Percentiles rank a stretch among this genome's conserved stretches.
These are phyloP conservation scores for Pilatotrama ljubarskyi DNA, from an alignment of 768 basidiomycete species.

Conservation along the genomic window DNA sequence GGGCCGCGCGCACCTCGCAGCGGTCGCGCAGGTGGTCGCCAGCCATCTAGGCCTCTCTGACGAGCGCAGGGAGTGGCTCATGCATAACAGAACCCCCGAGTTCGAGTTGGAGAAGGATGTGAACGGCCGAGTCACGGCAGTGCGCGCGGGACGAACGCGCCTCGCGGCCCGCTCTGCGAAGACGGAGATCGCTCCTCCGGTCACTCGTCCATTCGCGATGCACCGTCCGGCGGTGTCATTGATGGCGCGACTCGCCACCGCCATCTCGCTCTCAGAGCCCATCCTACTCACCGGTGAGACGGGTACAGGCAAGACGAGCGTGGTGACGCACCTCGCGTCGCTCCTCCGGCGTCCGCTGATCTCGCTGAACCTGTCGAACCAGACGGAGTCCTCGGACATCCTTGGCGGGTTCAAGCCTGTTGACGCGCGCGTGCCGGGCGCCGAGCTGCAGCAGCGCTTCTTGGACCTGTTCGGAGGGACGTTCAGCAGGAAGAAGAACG, in stretches of 20 bases:
- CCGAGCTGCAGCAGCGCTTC: conserved; percentile 70
- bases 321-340: conserved; percentile 82
- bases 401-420: conserved; percentile 97
- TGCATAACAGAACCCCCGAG: conserved; percentile 64
- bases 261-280: conserved; percentile 75
- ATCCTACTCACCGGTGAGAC: conserved; percentile 95
- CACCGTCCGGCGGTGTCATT: conserved; percentile 82
- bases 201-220: conserved; percentile 75
- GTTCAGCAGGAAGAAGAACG: conserved; percentile 89
- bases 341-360: conserved; percentile 75
- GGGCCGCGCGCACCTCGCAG: conserved; percentile 49
- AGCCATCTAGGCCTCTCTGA: conserved; percentile 62
- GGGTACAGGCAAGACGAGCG: conserved; percentile 98
- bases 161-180: conserved; percentile 49
- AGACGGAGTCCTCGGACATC: conserved; percentile 93
- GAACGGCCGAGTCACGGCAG: conserved; percentile 56
- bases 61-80: conserved; percentile 72
- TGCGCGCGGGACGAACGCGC: conserved; percentile 64
- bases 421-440: conserved; percentile 79
- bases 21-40: conserved; percentile 56
- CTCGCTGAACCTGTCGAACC: conserved; percentile 92
- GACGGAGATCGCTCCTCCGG: conserved; percentile 34
- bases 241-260: conserved; percentile 76
- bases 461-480: conserved; percentile 79
- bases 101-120: conserved; percentile 67